A percentile compares a stretch with the other conserved stretches of the same genome.
These are phyloP conservation scores for Mycena indigotica DNA, from an alignment of 768 basidiomycete species.

Conservation along the genomic window DNA sequence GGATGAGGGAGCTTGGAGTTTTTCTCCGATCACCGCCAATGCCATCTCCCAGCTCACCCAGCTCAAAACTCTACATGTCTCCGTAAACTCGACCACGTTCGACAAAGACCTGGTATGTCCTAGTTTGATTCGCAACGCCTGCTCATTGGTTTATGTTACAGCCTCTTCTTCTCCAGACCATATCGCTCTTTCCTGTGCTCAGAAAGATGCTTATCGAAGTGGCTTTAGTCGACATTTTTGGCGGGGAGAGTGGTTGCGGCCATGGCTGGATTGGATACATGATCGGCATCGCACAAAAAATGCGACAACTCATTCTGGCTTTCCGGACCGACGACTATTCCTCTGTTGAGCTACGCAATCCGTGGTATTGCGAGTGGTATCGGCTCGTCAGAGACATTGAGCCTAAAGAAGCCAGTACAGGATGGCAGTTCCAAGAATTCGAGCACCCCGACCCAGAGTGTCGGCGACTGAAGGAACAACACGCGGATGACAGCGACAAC, in stretches of 20 bases:
- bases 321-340: not conserved
- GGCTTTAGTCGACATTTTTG: not conserved
- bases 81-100: not conserved
- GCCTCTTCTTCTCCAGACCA: not conserved
- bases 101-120: not conserved
- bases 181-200: not conserved
- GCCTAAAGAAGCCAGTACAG: not conserved
- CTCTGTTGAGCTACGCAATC: not conserved
- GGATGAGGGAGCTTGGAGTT: conserved; percentile 1
- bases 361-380: not conserved
- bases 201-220: not conserved
- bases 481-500: too few species aligned
- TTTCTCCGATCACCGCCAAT: conserved; percentile 2
- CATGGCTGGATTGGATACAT: not conserved
- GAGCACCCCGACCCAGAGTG: too few species aligned
- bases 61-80: conserved; percentile 1
- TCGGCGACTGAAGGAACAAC: too few species aligned
- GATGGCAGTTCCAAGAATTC: not conserved
- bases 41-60: not conserved
- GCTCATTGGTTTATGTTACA: too few species aligned
- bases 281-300: not conserved
- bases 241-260: not conserved
- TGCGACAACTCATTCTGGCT: not conserved
- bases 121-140: not conserved
- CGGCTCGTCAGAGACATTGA: not conserved